phyloP scores from a whole-genome alignment of 2,329 filamentous ascomycete species.

The Arthrobotrys iridis region DNA sequence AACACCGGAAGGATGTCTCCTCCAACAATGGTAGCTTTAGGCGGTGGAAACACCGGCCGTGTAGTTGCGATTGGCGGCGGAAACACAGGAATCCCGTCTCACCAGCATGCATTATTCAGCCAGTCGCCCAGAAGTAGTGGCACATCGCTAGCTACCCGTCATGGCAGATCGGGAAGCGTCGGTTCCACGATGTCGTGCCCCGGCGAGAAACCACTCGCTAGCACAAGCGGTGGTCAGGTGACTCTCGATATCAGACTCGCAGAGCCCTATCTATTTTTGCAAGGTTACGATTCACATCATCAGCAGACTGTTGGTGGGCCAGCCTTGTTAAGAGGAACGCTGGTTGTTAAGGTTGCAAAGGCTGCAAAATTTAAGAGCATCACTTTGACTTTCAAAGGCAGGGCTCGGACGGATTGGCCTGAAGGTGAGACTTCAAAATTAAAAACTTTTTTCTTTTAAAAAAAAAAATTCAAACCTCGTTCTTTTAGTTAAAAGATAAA shows the following conservation, averaged over 20 bases:
- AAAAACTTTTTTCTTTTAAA: constrained; percentile 8
- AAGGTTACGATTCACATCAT: constrained; percentile 76
- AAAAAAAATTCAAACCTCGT: no score
- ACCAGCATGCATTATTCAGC: constrained; percentile 49
- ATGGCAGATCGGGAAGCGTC: constrained; percentile 43
- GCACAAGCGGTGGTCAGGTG: constrained; percentile 73
- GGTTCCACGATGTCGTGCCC: constrained; percentile 43
- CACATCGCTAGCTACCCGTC: constrained; percentile 35
- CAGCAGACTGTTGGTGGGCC: constrained; percentile 71
- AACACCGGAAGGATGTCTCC: constrained; percentile 49
- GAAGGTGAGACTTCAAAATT: constrained; percentile 69
- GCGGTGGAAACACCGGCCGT: constrained; percentile 56
- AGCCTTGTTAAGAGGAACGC: constrained; percentile 83
- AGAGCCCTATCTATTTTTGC: constrained; percentile 81
- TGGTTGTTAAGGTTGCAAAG: constrained; percentile 85
- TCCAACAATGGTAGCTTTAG: constrained; percentile 48
- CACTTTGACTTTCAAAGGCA: constrained; percentile 84
- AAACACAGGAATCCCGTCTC: constrained; percentile 58
- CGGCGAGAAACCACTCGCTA: constrained; percentile 76
- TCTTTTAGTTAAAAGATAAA: neutral
- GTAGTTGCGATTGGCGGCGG: constrained; percentile 55
- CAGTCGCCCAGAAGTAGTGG: constrained; percentile 47
- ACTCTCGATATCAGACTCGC: constrained; percentile 77
- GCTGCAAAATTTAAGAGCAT: constrained; percentile 92
- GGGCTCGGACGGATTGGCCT: constrained; percentile 92